These are phyloP conservation scores for Chalara sp. DNA, from an alignment of 2,329 filamentous ascomycete genomes.

Conservation along the genomic window DNA sequence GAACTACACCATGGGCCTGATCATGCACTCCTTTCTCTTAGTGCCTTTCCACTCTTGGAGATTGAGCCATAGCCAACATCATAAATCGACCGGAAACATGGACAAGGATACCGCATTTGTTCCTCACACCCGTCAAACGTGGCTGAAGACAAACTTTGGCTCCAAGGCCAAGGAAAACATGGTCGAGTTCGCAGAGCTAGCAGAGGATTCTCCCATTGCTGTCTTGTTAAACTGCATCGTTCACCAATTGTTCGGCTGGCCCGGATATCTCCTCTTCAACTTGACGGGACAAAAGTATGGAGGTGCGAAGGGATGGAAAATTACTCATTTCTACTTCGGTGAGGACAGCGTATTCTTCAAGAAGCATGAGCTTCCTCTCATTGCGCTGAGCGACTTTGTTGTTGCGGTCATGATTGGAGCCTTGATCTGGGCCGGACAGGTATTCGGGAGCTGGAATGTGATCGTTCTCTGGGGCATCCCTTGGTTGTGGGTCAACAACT, in stretches of 20 bases:
- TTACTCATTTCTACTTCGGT: slow-evolving; percentile 47
- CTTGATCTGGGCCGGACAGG: slow-evolving; percentile 44
- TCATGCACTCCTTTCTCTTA: slow-evolving; percentile 57
- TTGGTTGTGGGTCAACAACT: slow-evolving; percentile 66
- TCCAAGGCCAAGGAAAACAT: slow-evolving; percentile 20
- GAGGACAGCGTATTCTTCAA: slow-evolving; percentile 56
- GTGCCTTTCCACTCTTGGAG: slow-evolving; percentile 72
- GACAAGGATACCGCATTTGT: slow-evolving; percentile 62
- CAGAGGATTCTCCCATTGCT: slow-evolving; percentile 57
- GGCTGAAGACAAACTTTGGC: slow-evolving; percentile 23
- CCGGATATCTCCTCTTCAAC: slow-evolving; percentile 57
- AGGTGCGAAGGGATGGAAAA: slow-evolving; percentile 21
- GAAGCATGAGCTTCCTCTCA: slow-evolving; percentile 45
- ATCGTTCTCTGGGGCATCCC: slow-evolving; percentile 55
- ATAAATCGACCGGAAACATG: slow-evolving; percentile 62
- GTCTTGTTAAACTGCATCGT: slow-evolving; percentile 46
- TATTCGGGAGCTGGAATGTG: slow-evolving; percentile 50
- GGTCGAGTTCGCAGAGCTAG: slow-evolving; percentile 42
- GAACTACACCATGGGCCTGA: slow-evolving; percentile 59
- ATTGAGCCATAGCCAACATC: slow-evolving; percentile 63
- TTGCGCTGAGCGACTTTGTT: slow-evolving; percentile 54
- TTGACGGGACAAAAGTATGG: slow-evolving; percentile 27
- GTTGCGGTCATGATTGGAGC: slow-evolving; percentile 42
- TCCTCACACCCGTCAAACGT: slow-evolving; percentile 36
- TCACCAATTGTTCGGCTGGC: slow-evolving; percentile 61